These are phyloP conservation scores for Candida loeiensis DNA, from an alignment of 805 yeast species.

Conservation along the genomic window DNA sequence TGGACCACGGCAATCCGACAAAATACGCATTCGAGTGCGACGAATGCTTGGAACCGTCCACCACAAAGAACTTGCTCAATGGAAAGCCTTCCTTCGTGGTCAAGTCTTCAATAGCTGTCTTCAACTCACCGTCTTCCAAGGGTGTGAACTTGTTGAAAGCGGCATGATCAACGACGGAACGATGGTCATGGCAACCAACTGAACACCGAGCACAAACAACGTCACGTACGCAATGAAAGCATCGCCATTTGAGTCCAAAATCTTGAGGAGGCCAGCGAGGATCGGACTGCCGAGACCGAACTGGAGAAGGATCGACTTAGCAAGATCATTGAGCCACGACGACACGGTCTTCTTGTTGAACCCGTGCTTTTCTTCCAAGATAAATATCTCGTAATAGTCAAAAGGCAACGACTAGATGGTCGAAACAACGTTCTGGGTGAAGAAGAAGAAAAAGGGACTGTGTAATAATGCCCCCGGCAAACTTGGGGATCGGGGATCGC, in stretches of 20 bases:
- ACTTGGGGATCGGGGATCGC: slow-evolving; percentile 35
- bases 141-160: slow-evolving; percentile 89
- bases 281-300: slow-evolving; percentile 67
- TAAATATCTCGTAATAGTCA: slow-evolving; percentile 74
- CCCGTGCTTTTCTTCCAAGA: slow-evolving; percentile 88
- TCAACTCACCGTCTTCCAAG: slow-evolving; percentile 84
- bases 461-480: slow-evolving; percentile 56
- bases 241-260: slow-evolving; percentile 76
- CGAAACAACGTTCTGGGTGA: slow-evolving; percentile 50
- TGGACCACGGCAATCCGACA: slow-evolving; percentile 94
- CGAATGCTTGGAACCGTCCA: slow-evolving; percentile 96
- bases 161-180: slow-evolving; percentile 89
- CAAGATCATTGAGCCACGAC: slow-evolving; percentile 68
- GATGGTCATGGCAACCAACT: slow-evolving; percentile 68
- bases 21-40: slow-evolving; percentile 97
- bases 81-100: slow-evolving; percentile 82
- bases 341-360: slow-evolving; percentile 80
- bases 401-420: slow-evolving; percentile 62
- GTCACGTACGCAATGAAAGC: slow-evolving; percentile 79
- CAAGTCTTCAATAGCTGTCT: slow-evolving; percentile 71
- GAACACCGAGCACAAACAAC: slow-evolving; percentile 65
- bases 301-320: slow-evolving; percentile 57
- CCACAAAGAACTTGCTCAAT: slow-evolving; percentile 74
- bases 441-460: slow-evolving; percentile 63
- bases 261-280: slow-evolving; percentile 70